Base-by-base conservation (phyloP, 352 stramenopile genomes). In the Hyaloperonospora arabidopsidis region DNA sequence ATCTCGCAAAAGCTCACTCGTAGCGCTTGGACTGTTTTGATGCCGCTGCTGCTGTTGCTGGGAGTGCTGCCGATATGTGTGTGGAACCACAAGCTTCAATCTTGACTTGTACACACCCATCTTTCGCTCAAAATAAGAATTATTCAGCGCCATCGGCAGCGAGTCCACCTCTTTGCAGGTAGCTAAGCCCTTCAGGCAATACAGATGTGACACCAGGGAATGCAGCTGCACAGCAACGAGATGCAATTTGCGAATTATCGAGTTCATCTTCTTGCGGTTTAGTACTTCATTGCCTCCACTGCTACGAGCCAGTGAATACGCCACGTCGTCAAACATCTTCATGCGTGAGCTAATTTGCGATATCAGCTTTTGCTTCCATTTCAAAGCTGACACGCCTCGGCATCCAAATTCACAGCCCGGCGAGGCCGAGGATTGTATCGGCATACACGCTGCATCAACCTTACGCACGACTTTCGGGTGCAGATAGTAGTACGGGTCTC, bases 241-340 rank as follows among this genome's bases (percentile, higher is more conserved):
- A 54, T 89, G 79, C 19, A 89, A 52, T 49, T 89, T 89, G 4
- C 79, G 77, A 28, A 89, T 86, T 15, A 80, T 87, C 17, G 79
- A 87, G 59, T 89, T 89, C 67, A 87, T 77, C 52, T 89, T 89
- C 66, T 87, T 87, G 19, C 79, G 79, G 40, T 74, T 89, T 29
- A 87, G 61, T 4, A 82, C 48, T 35, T 87, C 74, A 36, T 82
- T 76, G 2, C 70, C 72, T 36, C 67, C 72, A 32, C 62, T 76
- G 1, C 68, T 76, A 43, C 72, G 74, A 23, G 79, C 76, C n/a
- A 89, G 64, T 5, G 76, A 82, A 52, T 89, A 89, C 8, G 79
- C 79, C 19, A 84, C 57, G 7, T 74, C 82, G 49, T 89, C 79
- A 25, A 89, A 89, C 38, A 71, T 81, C 38, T 86, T 89, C 76